Percentiles rank a stretch among this genome's conserved stretches.
Evolutionary conservation across 108 stramenopile species (phyloP).

Genomic region (Schizochytrium sp.): DNA sequence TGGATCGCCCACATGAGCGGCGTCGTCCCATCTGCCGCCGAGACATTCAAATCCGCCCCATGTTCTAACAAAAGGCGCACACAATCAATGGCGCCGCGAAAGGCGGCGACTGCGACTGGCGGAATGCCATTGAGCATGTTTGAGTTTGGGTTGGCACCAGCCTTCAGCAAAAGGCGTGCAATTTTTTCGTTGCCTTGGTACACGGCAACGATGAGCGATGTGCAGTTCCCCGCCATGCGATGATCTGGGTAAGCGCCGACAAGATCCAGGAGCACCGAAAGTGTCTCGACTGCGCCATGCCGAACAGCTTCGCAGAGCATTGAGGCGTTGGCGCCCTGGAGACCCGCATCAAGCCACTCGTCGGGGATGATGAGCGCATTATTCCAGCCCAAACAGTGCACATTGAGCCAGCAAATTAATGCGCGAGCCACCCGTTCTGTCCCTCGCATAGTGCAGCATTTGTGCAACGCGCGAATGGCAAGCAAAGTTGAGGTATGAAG

Average conservation of each 20-base stretch:
- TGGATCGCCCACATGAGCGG: conserved; percentile 3
- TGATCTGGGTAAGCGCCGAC: background rate
- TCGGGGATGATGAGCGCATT: background rate
- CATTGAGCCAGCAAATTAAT: background rate
- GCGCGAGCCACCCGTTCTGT: background rate
- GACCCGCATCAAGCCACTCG: background rate
- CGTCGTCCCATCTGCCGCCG: background rate
- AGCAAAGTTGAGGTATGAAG: background rate
- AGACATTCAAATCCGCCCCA: background rate
- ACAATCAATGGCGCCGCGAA: background rate
- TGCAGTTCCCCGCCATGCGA: background rate
- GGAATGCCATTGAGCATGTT: background rate
- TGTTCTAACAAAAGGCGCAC: background rate
- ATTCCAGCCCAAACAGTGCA: background rate
- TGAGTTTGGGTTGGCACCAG: background rate
- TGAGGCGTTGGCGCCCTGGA: background rate
- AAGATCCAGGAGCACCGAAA: background rate
- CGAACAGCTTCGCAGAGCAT: background rate
- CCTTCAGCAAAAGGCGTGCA: background rate
- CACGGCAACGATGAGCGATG: background rate
- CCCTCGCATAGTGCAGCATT: background rate
- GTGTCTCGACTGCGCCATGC: background rate
- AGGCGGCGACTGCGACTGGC: background rate
- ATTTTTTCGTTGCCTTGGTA: background rate
- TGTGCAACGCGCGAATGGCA: background rate